Evolutionary conservation across 306 rosid genomes (phyloP), one percentile per base, ranked within the genome.

Genomic region (Neltuma alba): DNA sequence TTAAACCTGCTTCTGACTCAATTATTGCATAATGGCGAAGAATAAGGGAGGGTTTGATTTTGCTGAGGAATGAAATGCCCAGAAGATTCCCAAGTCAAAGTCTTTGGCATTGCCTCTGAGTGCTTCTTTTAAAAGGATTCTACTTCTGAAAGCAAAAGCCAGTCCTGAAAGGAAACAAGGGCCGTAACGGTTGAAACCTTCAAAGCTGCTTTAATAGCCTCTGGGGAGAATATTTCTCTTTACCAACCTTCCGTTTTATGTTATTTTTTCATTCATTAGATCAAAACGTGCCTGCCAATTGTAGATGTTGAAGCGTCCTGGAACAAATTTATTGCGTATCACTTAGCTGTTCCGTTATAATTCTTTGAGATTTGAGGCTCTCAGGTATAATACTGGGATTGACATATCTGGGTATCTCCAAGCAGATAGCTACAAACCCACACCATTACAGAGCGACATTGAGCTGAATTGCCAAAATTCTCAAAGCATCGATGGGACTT

Each of bases 161-260:
- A 73, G 21, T 71, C 38, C 44, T 55, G 54, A 33, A 64, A 76
- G 72, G 60, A 62, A 27, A 25, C 64, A 79, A 77, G 80, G 61
- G 72, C 78, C 45, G 74, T 84, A 90, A 92, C 92, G 92, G 93
- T 70, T 92, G 87, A 86, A 90, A 92, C 87, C 79, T 84, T 88
- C 86, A 87, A 87, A 88, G 89, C 80, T 80, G 85, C 94, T 88
- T 92, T 87, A 55, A 55, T 52, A 61, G 63, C 1, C 16, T 40
- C 78, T 69, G 28, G 15, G 36, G 75, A 78, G 76, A 84, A 77
- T 83, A 75, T 76, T 74, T 81, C 41, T 78, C 87, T 77, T 86
- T 85, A 79, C 45, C 20, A 16, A 16, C 50, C 52, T 36, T 71
- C 89, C 83, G 57, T 80, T 87, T 77, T 3, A 6, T 31, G 9